Evolutionary conservation across 2,329 filamentous ascomycete genomes (phyloP).

Genomic region (Diaporthe citrichinensis): DNA sequence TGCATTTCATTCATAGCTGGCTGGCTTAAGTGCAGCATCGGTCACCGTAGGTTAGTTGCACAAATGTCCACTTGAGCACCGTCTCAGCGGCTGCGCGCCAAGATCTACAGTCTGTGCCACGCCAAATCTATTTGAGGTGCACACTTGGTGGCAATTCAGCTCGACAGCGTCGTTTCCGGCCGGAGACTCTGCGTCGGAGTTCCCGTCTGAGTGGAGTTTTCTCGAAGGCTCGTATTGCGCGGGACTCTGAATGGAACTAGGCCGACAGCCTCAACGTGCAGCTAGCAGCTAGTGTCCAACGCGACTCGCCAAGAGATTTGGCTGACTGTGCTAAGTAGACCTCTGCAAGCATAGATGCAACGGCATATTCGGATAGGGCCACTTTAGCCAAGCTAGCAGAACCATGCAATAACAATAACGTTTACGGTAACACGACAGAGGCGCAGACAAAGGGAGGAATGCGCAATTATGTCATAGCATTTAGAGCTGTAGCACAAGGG

Average conservation of each 20-base stretch:
- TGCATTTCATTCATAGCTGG: background rate
- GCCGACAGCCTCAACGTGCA: conserved; percentile 15
- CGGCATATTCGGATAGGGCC: conserved; percentile 3
- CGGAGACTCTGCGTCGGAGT: background rate
- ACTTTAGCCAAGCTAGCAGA: conserved; percentile 9
- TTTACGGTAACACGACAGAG: conserved; percentile 16
- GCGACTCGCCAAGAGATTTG: conserved; percentile 12
- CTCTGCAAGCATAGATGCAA: conserved; percentile 8
- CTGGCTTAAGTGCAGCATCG: background rate
- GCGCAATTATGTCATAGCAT: conserved; percentile 9
- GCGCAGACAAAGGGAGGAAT: conserved; percentile 20
- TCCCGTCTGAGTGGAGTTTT: conserved; percentile 10
- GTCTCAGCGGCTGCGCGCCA: background rate
- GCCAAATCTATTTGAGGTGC: conserved; percentile 1
- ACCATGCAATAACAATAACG: background rate
- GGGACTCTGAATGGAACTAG: background rate
- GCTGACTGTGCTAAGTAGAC: background rate
- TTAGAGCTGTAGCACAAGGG: background rate
- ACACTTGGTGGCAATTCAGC: background rate
- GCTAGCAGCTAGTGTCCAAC: conserved; percentile 16
- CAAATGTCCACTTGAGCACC: background rate
- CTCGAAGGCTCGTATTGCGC: conserved; percentile 10
- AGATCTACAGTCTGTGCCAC: background rate
- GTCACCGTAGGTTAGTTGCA: background rate
- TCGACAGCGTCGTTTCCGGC: background rate